Conservation (phyloP, 768 basidiomycete genomes). For the Trametes coccinea region DNA sequence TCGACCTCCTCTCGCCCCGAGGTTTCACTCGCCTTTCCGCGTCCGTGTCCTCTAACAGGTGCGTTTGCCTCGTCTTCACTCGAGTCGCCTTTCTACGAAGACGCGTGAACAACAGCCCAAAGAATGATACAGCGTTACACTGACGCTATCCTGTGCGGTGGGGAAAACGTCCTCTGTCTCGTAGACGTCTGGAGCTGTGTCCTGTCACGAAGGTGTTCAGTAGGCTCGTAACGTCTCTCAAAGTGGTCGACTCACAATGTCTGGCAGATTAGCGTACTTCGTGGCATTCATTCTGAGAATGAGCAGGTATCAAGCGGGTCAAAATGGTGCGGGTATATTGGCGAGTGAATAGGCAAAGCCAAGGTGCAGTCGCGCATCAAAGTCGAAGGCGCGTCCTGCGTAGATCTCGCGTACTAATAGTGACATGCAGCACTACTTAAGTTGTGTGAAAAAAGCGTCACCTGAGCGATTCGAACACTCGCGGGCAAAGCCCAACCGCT, state of each 20-base stretch:
- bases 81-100: slow-evolving; percentile 55
- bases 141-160: slow-evolving; percentile 50
- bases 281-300: slow-evolving; percentile 35
- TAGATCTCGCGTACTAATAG: too few relatives aligned
- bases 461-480: too few relatives aligned
- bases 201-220: slow-evolving; percentile 45
- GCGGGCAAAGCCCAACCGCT: too few relatives aligned
- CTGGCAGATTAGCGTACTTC: slow-evolving; percentile 90
- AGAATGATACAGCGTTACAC: slow-evolving; percentile 32
- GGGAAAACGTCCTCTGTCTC: slow-evolving; percentile 84
- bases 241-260: slow-evolving; percentile 65
- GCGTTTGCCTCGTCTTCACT: slow-evolving; percentile 63
- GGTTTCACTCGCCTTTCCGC: slow-evolving; percentile 40
- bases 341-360: too few relatives aligned
- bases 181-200: slow-evolving; percentile 89
- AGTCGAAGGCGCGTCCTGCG: too few relatives aligned
- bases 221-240: too few relatives aligned
- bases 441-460: too few relatives aligned
- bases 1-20: slow-evolving; percentile 68
- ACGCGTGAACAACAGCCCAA: background rate
- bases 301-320: too few relatives aligned
- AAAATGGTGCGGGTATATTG: too few relatives aligned
- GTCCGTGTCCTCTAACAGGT: slow-evolving; percentile 40
- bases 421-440: too few relatives aligned
- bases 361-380: too few relatives aligned